These are phyloP conservation scores for Agroathelia rolfsii DNA, from an alignment of 1,284 basidiomycete genomes.

Conservation along the genomic window DNA sequence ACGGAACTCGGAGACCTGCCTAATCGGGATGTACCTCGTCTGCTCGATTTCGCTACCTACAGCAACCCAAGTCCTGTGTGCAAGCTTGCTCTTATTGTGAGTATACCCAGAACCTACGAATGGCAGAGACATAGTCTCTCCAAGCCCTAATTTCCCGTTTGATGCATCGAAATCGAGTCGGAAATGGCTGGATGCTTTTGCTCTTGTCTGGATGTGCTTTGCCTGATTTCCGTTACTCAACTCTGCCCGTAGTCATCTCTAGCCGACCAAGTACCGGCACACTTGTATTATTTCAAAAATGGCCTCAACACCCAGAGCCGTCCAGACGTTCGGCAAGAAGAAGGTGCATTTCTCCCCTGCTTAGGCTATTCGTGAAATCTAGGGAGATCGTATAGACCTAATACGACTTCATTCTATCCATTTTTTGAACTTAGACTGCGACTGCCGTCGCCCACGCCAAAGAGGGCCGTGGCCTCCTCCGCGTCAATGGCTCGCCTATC, in stretches of 20 bases:
- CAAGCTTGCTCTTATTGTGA: too few species aligned
- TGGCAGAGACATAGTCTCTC: too few species aligned
- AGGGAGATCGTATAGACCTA: too few species aligned
- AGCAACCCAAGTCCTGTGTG: too few species aligned
- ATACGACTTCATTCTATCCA: slow-evolving; percentile 6
- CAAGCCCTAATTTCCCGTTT: not conserved
- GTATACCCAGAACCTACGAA: too few species aligned
- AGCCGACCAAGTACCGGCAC: slow-evolving; percentile 8
- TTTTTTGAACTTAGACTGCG: slow-evolving; percentile 65
- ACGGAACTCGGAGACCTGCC: slow-evolving; percentile 48
- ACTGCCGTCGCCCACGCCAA: slow-evolving; percentile 94
- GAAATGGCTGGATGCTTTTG: slow-evolving; percentile 29
- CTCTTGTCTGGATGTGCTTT: slow-evolving; percentile 26
- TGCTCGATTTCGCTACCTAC: too few species aligned
- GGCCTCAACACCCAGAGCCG: slow-evolving; percentile 74
- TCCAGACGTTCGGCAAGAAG: slow-evolving; percentile 98
- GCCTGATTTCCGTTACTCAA: slow-evolving; percentile 8
- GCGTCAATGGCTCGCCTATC: slow-evolving; percentile 96
- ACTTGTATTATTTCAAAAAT: slow-evolving; percentile 33
- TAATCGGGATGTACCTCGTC: slow-evolving; percentile 44
- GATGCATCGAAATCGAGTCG: slow-evolving; percentile 10
- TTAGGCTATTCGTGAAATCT: not conserved
- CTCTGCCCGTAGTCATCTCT: slow-evolving; percentile 10
- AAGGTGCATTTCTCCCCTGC: slow-evolving; percentile 48
- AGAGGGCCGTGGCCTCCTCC: slow-evolving; percentile 95